These are phyloP conservation scores for Macrocybe gigantea DNA, from an alignment of 768 basidiomycete genomes.

Conservation along the genomic window DNA sequence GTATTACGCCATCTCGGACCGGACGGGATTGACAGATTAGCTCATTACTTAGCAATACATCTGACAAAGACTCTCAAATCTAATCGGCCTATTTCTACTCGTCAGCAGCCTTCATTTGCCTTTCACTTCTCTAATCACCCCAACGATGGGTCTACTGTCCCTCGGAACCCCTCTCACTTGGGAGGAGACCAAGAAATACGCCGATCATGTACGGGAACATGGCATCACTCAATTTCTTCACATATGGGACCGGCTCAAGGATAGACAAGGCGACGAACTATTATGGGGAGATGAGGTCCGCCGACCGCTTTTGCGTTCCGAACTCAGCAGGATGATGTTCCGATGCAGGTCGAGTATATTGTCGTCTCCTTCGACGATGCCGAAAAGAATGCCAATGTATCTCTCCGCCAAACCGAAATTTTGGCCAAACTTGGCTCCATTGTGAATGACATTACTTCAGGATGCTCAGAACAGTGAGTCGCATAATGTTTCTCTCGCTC, in stretches of 20 bases:
- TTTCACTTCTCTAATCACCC: not conserved
- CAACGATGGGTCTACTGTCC: slow-evolving; percentile 81
- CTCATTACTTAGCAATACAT: too few species aligned
- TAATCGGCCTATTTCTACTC: too few species aligned
- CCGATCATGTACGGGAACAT: slow-evolving; percentile 85
- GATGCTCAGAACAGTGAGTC: slow-evolving; percentile 56
- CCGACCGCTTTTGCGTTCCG: slow-evolving; percentile 1
- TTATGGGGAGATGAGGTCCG: slow-evolving; percentile 98
- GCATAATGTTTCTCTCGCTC: not conserved
- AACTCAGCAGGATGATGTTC: slow-evolving; percentile 8
- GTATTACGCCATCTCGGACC: too few species aligned
- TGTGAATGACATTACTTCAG: slow-evolving; percentile 58
- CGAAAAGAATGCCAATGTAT: slow-evolving; percentile 77
- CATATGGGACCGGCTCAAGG: slow-evolving; percentile 90
- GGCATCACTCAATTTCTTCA: slow-evolving; percentile 95
- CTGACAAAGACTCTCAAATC: too few species aligned
- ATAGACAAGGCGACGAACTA: slow-evolving; percentile 83
- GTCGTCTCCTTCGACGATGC: slow-evolving; percentile 80
- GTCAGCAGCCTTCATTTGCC: not conserved
- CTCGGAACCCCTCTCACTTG: slow-evolving; percentile 91
- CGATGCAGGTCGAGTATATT: slow-evolving; percentile 87
- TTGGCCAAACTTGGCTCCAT: slow-evolving; percentile 69
- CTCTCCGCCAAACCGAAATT: slow-evolving; percentile 94
- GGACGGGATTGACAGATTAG: too few species aligned
- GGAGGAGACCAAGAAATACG: slow-evolving; percentile 83